phyloP scores from a whole-genome alignment of 176 grass and related monocot species.

The Raddia guianensis region DNA sequence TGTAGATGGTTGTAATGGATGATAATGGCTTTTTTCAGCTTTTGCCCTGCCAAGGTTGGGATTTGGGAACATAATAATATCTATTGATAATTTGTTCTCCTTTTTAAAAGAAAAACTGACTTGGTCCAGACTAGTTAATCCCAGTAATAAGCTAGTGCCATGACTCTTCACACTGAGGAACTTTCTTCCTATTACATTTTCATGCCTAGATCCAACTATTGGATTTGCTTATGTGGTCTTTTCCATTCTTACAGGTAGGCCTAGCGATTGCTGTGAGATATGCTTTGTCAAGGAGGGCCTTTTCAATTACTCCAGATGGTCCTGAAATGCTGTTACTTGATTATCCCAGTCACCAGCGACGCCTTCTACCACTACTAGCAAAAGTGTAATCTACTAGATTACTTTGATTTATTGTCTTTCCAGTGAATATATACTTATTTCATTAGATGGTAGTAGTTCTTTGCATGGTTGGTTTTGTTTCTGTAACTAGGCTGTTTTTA shows the following conservation, averaged over 20 bases:
- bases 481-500: background rate
- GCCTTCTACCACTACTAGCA: slow-evolving; percentile 82
- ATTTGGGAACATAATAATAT: background rate
- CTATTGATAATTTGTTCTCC: background rate
- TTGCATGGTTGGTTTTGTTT: background rate
- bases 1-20: background rate
- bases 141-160: background rate
- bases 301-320: slow-evolving; percentile 72
- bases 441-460: slow-evolving; percentile 12
- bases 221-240: background rate
- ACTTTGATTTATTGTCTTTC: slow-evolving; percentile 6
- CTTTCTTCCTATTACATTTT: slow-evolving; percentile 18
- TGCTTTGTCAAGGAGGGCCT: slow-evolving; percentile 86
- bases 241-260: slow-evolving; percentile 58
- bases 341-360: slow-evolving; percentile 94
- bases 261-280: slow-evolving; percentile 90
- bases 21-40: background rate
- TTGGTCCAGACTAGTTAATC: background rate
- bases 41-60: slow-evolving; percentile 5
- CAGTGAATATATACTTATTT: slow-evolving; percentile 22
- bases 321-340: slow-evolving; percentile 90
- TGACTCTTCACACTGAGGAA: background rate
- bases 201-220: slow-evolving; percentile 5
- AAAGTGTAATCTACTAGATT: slow-evolving; percentile 72
- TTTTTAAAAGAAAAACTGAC: background rate